These are phyloP conservation scores for Chlorencoelia australis DNA, from an alignment of 2,329 filamentous ascomycete species.

Conservation along the genomic window DNA sequence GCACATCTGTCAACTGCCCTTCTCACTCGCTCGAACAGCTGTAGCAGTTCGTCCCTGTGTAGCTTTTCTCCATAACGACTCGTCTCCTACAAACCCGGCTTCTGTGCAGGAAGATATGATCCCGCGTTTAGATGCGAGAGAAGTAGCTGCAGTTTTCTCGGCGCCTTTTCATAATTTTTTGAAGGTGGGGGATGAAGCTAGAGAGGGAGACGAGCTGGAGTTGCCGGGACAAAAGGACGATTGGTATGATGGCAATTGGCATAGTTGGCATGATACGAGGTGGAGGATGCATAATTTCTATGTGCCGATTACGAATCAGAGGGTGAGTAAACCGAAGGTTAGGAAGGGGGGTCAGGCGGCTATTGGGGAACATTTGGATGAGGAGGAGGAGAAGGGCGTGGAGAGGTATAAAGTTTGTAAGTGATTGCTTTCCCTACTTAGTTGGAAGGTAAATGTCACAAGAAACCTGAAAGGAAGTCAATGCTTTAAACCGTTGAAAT, in stretches of 20 bases:
- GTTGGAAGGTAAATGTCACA: no score
- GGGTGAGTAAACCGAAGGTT: constrained; percentile 48
- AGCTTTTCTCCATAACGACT: constrained; percentile 61
- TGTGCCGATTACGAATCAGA: constrained; percentile 67
- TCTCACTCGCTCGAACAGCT: constrained; percentile 62
- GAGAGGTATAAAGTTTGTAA: constrained; percentile 73
- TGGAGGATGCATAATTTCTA: constrained; percentile 91
- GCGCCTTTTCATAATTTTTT: constrained; percentile 83
- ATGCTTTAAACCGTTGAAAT: no score
- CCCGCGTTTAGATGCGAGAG: constrained; percentile 73
- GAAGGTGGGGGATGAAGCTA: constrained; percentile 44
- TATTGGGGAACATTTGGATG: constrained; percentile 35
- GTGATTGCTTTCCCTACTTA: no score
- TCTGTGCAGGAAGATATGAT: constrained; percentile 62
- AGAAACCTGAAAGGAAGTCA: no score
- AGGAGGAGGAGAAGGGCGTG: constrained; percentile 35
- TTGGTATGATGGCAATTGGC: constrained; percentile 85
- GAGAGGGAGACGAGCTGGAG: constrained; percentile 21
- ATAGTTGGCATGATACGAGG: constrained; percentile 62
- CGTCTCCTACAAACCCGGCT: constrained; percentile 30
- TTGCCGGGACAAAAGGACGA: constrained; percentile 26
- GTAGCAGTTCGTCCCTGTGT: constrained; percentile 68
- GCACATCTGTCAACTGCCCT: constrained; percentile 76
- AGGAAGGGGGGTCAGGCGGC: constrained; percentile 34
- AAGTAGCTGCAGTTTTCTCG: constrained; percentile 90